These are phyloP conservation scores for Moricandia arvensis DNA, from an alignment of 345 rosid species.

Conservation along the genomic window DNA sequence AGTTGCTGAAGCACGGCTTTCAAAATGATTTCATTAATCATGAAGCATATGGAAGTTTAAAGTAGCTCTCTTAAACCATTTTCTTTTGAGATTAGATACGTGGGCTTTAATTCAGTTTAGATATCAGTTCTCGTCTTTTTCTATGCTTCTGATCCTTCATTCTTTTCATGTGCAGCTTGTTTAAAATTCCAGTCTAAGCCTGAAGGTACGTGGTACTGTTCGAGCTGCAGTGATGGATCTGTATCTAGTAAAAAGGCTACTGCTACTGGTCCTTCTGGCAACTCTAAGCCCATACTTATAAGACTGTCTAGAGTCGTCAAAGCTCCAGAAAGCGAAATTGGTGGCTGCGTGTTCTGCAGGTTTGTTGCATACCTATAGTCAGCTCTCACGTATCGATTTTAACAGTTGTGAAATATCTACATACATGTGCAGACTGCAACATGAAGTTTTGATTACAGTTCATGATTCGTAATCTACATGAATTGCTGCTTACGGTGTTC, in stretches of 20 bases:
- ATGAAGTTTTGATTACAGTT: constrained; percentile 2
- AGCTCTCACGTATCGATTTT: not conserved
- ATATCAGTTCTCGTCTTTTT: not conserved
- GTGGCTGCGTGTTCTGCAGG: constrained; percentile 98
- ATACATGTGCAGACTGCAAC: not conserved
- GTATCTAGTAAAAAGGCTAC: constrained; percentile 44
- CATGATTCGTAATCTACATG: not conserved
- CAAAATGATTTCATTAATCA: not conserved
- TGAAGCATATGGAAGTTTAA: not conserved
- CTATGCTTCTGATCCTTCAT: constrained; percentile 17
- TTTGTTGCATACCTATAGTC: constrained; percentile 34
- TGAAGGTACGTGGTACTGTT: constrained; percentile 76
- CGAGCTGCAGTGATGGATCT: constrained; percentile 59
- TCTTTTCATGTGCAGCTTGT: constrained; percentile 67
- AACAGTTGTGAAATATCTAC: not conserved
- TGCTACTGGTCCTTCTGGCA: constrained; percentile 41
- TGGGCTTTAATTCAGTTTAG: not conserved
- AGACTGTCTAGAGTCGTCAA: constrained; percentile 66
- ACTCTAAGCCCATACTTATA: constrained; percentile 53
- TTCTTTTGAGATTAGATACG: not conserved
- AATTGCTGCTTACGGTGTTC: not conserved
- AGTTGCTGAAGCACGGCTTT: not conserved
- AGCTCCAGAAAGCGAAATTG: constrained; percentile 74
- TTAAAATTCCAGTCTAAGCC: constrained; percentile 63
- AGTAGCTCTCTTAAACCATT: not conserved